Percentiles rank a stretch among this genome's conserved stretches.
Evolutionary conservation across 306 rosid genomes (phyloP).

Genomic region (Citrullus amarus): DNA sequence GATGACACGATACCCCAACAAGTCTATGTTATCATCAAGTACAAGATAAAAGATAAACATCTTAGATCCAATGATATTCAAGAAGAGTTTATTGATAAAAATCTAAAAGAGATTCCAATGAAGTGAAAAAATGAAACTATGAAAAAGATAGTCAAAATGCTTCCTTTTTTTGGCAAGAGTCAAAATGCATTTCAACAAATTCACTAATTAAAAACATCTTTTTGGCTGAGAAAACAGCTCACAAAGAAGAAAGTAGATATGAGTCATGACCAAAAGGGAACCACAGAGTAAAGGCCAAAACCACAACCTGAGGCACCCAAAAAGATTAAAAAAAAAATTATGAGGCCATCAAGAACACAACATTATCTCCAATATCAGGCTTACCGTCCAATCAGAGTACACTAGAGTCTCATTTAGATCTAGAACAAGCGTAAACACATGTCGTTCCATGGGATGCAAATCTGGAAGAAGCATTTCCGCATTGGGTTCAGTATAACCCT

Average conservation of each 20-base stretch:
- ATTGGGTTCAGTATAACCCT: constrained; percentile 84
- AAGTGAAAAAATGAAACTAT: not conserved
- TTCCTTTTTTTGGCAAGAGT: not conserved
- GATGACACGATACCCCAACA: not conserved
- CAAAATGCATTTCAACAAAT: not conserved
- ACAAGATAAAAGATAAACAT: not conserved
- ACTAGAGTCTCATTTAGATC: constrained; percentile 91
- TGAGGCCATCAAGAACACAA: not conserved
- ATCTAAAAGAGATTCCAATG: not conserved
- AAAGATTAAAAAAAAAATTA: not conserved
- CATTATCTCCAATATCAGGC: constrained; percentile 4
- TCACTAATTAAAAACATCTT: not conserved
- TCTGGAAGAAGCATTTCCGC: constrained; percentile 97
- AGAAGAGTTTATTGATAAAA: not conserved
- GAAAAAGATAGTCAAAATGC: not conserved
- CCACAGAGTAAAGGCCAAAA: not conserved
- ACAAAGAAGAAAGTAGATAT: not conserved
- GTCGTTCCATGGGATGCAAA: constrained; percentile 70
- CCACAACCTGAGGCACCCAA: not conserved
- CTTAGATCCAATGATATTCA: not conserved
- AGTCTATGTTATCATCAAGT: not conserved
- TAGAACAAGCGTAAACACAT: constrained; percentile 86
- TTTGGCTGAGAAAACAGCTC: not conserved
- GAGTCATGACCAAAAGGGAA: not conserved
- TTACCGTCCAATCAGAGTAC: constrained; percentile 85